Conservation (phyloP, 176 grass and related monocot genomes). For the Eremochloa ophiuroides region DNA sequence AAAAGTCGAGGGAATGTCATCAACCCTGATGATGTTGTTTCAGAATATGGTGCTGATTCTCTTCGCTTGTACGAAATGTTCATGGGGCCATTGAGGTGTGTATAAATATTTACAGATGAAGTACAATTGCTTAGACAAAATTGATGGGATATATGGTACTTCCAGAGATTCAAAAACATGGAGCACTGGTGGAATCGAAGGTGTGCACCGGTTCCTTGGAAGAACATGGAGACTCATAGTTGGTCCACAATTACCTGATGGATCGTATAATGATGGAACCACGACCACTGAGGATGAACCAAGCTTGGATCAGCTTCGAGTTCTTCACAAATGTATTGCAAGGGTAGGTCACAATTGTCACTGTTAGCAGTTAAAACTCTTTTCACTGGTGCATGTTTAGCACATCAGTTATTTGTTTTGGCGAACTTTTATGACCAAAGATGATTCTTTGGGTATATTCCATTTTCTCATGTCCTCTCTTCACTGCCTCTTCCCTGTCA, state of each 20-base stretch:
- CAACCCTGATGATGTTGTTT: conserved; percentile 98
- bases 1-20: conserved; percentile 98
- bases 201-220: conserved; percentile 87
- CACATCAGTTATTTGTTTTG: neutral
- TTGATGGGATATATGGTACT: conserved; percentile 21
- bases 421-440: neutral
- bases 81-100: conserved; percentile 96
- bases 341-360: conserved; percentile 51
- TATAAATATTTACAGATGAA: conserved; percentile 12
- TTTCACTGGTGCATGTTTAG: neutral
- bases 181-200: conserved; percentile 95
- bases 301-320: conserved; percentile 67
- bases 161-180: conserved; percentile 93
- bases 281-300: conserved; percentile 48
- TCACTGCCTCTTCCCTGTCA: neutral
- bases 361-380: neutral
- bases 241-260: conserved; percentile 64
- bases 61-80: conserved; percentile 99
- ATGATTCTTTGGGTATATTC: neutral
- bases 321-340: conserved; percentile 89
- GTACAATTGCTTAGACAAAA: conserved; percentile 1
- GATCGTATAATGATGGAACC: conserved; percentile 71
- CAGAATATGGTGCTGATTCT: conserved; percentile 94
- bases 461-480: neutral
- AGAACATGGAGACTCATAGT: conserved; percentile 93